Evolutionary conservation across 2,329 filamentous ascomycete species (phyloP).

Genomic region (Waltergamsia citrina): DNA sequence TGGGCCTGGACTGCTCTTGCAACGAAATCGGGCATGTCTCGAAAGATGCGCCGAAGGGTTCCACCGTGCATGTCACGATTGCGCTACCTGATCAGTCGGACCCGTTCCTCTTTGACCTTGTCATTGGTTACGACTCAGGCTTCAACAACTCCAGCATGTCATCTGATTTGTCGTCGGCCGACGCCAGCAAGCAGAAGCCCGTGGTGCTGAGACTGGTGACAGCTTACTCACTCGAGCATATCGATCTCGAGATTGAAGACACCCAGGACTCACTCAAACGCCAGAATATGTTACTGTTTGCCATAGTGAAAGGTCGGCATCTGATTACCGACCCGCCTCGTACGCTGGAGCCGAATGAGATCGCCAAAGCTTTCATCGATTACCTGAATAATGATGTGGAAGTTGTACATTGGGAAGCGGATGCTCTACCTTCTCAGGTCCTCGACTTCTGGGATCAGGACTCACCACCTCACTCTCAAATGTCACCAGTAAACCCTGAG

Average conservation of each 20-base stretch:
- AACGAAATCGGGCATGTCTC: constrained; percentile 14
- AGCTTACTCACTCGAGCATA: constrained; percentile 45
- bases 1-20: constrained; percentile 24
- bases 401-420: constrained; percentile 34
- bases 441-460: constrained; percentile 33
- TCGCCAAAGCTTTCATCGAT: constrained; percentile 36
- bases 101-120: constrained; percentile 32
- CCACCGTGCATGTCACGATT: constrained; percentile 29
- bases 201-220: constrained; percentile 39
- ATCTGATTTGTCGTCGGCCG: constrained; percentile 4
- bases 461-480: constrained; percentile 26
- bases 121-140: constrained; percentile 44
- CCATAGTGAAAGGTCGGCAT: constrained; percentile 22
- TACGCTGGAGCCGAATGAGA: constrained; percentile 31
- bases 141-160: constrained; percentile 22
- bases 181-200: constrained; percentile 20
- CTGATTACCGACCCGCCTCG: constrained; percentile 30
- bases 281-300: constrained; percentile 33
- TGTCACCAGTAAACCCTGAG: constrained; percentile 10
- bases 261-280: constrained; percentile 29
- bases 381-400: constrained; percentile 28
- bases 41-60: constrained; percentile 18
- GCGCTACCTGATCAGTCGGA: constrained; percentile 26
- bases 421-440: constrained; percentile 21
- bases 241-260: constrained; percentile 33